Evolutionary conservation across 768 basidiomycete species (phyloP), one percentile per base, ranked within the genome.

Genomic region (Mycena haematopus): DNA sequence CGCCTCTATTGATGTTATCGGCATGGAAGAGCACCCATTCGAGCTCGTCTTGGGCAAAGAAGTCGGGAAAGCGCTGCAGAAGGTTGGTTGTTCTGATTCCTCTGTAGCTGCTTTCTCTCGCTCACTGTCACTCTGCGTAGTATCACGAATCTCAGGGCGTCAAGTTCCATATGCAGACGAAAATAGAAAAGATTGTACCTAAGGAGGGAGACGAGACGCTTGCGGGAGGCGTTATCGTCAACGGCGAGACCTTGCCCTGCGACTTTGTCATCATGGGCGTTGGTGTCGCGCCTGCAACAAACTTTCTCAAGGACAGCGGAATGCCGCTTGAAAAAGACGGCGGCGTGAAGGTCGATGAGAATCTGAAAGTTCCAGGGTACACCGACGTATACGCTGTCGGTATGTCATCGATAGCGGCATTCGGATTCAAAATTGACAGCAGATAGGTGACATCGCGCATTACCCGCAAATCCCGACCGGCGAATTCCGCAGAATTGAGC

Each of bases 241-340:
- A 86, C 62, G 86, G 86, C 3, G 77, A 81, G 24, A 83, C 83
- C 4, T 76, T 96, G 47, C 83, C 84, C 0, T 90, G 90, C 13
- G 92, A 95, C 70, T 82, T 90, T 61, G 81, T 96, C 66, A 79
- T 96, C 62, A 88, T 95, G 86, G 95, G 90, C 31, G 91, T 93
- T 19, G 95, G 95, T 58, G 94, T 94, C 22, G 80, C 81, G 2
- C 95, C 94, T 38, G 92, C 92, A 1, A 95, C 95, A 0, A 78
- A 86, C 33, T 93, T 89, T 78, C 75, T 95, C 66, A 89, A 89
- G 71, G 83, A 79, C n/a, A 89, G 86, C 66, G 85, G 85, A 13
- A 81, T 90, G 64, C 75, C 81, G 57, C 73, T 95, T 3, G 91
- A 94, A 76, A 86, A 82, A 68, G 90, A 92, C 68, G 89, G 89